Conservation (phyloP, 2,329 filamentous ascomycete genomes). For the Scedosporium apiospermum region DNA sequence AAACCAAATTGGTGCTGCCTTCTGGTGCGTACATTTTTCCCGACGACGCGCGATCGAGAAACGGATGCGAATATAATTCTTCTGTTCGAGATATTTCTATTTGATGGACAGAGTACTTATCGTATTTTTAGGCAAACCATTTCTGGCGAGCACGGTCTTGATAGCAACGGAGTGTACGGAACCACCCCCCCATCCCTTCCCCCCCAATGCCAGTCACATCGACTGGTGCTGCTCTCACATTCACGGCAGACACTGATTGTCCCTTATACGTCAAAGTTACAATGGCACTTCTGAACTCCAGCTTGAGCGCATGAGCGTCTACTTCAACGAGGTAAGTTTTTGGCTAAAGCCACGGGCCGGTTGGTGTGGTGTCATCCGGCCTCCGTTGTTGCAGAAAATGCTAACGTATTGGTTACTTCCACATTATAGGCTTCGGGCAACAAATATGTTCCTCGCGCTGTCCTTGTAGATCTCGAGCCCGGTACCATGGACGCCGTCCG, state of each 20-base stretch:
- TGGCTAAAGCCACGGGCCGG: background rate
- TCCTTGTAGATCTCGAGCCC: slow-evolving; percentile 98
- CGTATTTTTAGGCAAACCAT: slow-evolving; percentile 57
- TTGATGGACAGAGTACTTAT: slow-evolving; percentile 25
- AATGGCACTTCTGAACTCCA: slow-evolving; percentile 97
- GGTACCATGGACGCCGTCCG: slow-evolving; percentile 99
- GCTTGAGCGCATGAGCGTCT: slow-evolving; percentile 99
- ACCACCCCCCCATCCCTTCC: slow-evolving; percentile 9
- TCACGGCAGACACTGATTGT: background rate
- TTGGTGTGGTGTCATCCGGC: background rate
- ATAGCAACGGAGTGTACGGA: slow-evolving; percentile 89
- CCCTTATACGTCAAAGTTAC: slow-evolving; percentile 52
- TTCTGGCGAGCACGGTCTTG: slow-evolving; percentile 89
- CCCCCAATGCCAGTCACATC: background rate
- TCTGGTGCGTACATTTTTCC: slow-evolving; percentile 60
- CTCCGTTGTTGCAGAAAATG: background rate
- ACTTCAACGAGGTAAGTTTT: slow-evolving; percentile 69
- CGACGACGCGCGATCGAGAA: background rate
- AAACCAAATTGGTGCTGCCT: slow-evolving; percentile 99
- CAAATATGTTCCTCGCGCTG: slow-evolving; percentile 98
- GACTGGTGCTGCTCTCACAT: background rate
- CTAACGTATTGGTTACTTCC: slow-evolving; percentile 5
- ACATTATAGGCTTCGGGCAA: slow-evolving; percentile 71
- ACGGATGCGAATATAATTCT: background rate
- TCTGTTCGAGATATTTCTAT: background rate